phyloP scores from a whole-genome alignment of 2,329 filamentous ascomycete species.

The Emergomyces orientalis region DNA sequence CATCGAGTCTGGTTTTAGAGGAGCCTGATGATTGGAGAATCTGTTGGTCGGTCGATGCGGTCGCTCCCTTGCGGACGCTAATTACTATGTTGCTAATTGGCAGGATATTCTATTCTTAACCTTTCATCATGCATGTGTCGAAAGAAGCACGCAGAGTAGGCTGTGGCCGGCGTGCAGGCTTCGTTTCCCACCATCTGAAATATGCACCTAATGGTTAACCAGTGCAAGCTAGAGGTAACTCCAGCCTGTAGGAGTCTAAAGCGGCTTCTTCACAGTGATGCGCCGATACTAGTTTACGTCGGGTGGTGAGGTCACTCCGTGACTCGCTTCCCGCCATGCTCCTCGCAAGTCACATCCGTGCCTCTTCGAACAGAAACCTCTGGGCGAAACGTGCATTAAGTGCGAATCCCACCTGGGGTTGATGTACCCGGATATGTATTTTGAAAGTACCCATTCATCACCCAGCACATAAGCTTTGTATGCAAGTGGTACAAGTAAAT shows the following conservation, averaged over 20 bases:
- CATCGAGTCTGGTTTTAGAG: neutral
- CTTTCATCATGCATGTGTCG: neutral
- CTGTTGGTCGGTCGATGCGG: neutral
- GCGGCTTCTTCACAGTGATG: constrained; percentile 6
- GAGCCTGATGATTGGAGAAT: neutral
- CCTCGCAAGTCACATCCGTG: constrained; percentile 6
- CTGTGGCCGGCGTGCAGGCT: neutral
- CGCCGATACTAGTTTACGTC: neutral
- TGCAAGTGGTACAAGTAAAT: neutral
- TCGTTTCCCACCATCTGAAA: neutral
- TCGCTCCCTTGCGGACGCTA: constrained; percentile 3
- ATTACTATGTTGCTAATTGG: neutral
- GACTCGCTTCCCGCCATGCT: constrained; percentile 5
- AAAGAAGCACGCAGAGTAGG: no score
- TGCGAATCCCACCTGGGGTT: neutral
- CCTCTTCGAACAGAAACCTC: neutral
- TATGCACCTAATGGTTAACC: constrained; percentile 1
- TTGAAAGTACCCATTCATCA: neutral
- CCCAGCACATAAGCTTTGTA: neutral
- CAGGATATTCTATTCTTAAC: constrained; percentile 5
- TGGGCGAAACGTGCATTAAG: neutral
- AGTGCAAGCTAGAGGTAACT: neutral
- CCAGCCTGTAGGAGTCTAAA: constrained; percentile 1
- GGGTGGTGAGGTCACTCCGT: constrained; percentile 4
- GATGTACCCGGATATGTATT: neutral